phyloP scores from a whole-genome alignment of 139 green algal genomes.

The Coelastrella sp. region DNA sequence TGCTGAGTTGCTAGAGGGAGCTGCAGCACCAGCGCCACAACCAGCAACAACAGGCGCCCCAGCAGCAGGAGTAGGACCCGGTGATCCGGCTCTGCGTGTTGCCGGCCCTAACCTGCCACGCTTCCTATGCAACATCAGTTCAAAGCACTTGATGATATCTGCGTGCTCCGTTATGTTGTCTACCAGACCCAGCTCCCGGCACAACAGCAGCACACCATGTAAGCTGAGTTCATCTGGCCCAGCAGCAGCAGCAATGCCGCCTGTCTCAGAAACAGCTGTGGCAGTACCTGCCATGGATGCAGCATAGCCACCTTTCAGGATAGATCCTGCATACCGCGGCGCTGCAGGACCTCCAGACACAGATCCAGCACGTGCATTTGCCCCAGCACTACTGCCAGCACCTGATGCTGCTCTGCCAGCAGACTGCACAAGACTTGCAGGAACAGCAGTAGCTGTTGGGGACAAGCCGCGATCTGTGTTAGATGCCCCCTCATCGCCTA shows the following conservation, averaged over 20 bases:
- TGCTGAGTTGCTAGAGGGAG: neutral
- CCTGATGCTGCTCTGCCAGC: neutral
- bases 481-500: too few relatives aligned
- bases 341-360: neutral
- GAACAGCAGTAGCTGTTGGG: neutral
- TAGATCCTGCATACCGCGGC: neutral
- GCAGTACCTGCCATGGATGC: neutral
- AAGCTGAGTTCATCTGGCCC: conserved; percentile 3
- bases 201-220: conserved; percentile 42
- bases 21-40: neutral
- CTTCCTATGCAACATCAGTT: conserved; percentile 47
- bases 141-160: conserved; percentile 13
- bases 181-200: conserved; percentile 23
- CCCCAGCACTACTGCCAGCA: neutral
- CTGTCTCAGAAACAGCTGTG: neutral
- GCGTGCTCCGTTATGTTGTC: conserved; percentile 47
- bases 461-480: neutral
- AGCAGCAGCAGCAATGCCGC: neutral
- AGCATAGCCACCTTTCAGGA: neutral
- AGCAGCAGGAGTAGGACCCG: neutral
- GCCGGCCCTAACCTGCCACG: conserved; percentile 38
- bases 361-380: neutral
- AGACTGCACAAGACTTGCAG: neutral
- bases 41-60: neutral
- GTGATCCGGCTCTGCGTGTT: neutral